phyloP scores from a whole-genome alignment of 2,329 filamentous ascomycete species.

The Diplodia corticola region DNA sequence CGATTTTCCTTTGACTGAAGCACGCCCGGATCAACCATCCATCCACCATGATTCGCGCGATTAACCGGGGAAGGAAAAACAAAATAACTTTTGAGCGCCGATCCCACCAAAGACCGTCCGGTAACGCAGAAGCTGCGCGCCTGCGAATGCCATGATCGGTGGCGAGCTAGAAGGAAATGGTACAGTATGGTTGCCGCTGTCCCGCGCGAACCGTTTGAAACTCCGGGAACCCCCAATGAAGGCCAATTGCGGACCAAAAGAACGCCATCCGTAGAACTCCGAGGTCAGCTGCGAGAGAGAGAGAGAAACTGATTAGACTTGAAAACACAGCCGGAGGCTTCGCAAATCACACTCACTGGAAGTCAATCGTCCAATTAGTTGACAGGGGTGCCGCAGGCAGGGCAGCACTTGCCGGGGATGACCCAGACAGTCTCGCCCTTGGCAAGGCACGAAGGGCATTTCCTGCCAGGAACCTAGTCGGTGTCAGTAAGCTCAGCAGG shows the following conservation, averaged over 20 bases:
- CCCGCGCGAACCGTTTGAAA: not conserved
- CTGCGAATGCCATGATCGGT: slow-evolving; percentile 5
- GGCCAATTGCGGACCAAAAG: slow-evolving; percentile 3
- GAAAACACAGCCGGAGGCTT: not conserved
- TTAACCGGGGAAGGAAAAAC: slow-evolving; percentile 13
- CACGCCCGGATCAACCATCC: slow-evolving; percentile 12
- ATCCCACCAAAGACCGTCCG: slow-evolving; percentile 6
- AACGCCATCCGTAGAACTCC: slow-evolving; percentile 19
- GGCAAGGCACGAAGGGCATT: slow-evolving; percentile 42
- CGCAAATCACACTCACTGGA: not conserved
- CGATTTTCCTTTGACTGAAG: slow-evolving; percentile 17
- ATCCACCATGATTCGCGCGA: slow-evolving; percentile 13
- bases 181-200: slow-evolving; percentile 9
- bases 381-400: slow-evolving; percentile 42
- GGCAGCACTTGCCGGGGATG: slow-evolving; percentile 43
- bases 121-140: slow-evolving; percentile 5
- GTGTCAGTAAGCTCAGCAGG: not conserved
- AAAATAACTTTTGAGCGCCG: slow-evolving; percentile 19
- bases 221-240: not conserved
- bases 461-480: slow-evolving; percentile 41
- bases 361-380: slow-evolving; percentile 29
- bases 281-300: not conserved
- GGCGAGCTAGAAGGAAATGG: slow-evolving; percentile 2
- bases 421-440: slow-evolving; percentile 45
- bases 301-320: not conserved